Base-by-base conservation (phyloP, 192 early-diverging fungal species). In the Backusella sp. region DNA sequence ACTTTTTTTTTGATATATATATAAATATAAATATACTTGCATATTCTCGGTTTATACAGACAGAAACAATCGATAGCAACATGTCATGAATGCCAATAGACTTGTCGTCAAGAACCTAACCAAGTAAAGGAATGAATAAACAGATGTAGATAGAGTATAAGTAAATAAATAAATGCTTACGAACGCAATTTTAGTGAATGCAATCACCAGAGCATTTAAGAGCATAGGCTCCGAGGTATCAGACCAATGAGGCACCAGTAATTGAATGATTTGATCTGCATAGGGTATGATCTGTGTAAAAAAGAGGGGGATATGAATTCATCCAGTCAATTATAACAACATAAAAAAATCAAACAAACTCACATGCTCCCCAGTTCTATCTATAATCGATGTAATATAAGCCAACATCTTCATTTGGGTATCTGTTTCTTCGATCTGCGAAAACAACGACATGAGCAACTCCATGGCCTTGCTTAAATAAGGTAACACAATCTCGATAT, bases 181-280 rank as follows among this genome's bases (percentile, higher is more conserved):
- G 42, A 78, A 87, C 44, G 93, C 86, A n/a, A 97, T 83, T 76
- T 92, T 94, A 21, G 92, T 90, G 56, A 97, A 82, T 26, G 95
- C 90, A 6, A 84, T 82, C 9, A 98, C 79, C 39, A 98, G 93
- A 1, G 94, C 84, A 0, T 91, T 91, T 76, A 94, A 88, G 80
- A 96, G 95, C 72, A 96, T 82, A 70, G 94, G 90, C 73, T 96
- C 94, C 52, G 88, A 83, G 15, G 86, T 87, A 0, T 94, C 87
- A 52, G 91, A 79, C 97, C 97, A 98, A 14, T 97, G 82, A 41
- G 87, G 88, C 56, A 94, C 95, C 26, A 98, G 78, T 46, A 96
- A 80, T 30, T 86, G 83, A 68, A 95, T 86, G 26, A 98, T 88
- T 37, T 88, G 80, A 53, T 85, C 87, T 11, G 92, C 90, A 80